Evolutionary conservation across 495 filamentous ascomycete species (phyloP).

Genomic region (Xylaria bambusicola): DNA sequence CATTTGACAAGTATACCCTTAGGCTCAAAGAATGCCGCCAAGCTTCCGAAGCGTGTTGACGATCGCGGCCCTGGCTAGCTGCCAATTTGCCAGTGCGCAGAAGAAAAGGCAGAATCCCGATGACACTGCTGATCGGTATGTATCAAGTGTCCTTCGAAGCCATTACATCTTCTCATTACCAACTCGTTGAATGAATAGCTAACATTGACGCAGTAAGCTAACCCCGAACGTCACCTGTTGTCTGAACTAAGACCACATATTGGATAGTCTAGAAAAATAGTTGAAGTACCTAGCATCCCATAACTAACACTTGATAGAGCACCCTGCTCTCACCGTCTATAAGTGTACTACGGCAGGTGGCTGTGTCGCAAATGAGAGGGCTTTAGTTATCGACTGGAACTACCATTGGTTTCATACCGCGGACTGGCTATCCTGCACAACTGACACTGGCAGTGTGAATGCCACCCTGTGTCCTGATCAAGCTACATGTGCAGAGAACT

Average conservation of each 20-base stretch:
- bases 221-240: not conserved
- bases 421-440: constrained; percentile 58
- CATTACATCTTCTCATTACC: not conserved
- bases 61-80: constrained; percentile 6
- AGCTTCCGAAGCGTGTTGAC: constrained; percentile 16
- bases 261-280: not conserved
- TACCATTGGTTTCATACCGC: constrained; percentile 63
- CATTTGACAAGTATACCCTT: not conserved
- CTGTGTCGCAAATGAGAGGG: constrained; percentile 54
- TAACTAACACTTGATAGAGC: constrained; percentile 26
- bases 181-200: not conserved
- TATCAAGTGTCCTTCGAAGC: not conserved
- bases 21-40: constrained; percentile 11
- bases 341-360: constrained; percentile 54
- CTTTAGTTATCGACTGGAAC: constrained; percentile 65
- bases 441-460: constrained; percentile 45
- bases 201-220: constrained; percentile 14
- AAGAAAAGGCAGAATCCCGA: constrained; percentile 9
- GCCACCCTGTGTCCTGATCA: constrained; percentile 55
- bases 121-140: constrained; percentile 15
- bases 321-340: constrained; percentile 60
- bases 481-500: constrained; percentile 56
- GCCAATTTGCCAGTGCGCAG: constrained; percentile 13
- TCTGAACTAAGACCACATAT: not conserved
- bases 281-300: not conserved